phyloP scores from a whole-genome alignment of 2,329 filamentous ascomycete species.

The Lomentospora prolificans region DNA sequence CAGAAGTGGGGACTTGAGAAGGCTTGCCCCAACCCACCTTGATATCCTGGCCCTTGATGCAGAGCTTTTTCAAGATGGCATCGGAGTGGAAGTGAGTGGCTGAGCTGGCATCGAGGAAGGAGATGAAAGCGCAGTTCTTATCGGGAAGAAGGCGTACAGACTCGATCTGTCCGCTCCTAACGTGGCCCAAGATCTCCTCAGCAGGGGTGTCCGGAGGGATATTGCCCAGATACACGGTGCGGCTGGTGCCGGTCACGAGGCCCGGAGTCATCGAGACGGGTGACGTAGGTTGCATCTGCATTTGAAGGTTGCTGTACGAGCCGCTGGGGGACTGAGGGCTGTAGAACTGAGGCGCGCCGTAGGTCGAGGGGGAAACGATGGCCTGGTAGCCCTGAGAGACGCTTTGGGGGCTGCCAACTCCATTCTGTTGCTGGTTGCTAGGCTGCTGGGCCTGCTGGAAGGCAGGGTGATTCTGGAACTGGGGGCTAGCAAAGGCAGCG shows the following conservation, averaged over 20 bases:
- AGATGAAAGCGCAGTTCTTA: constrained; percentile 99
- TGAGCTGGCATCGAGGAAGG: constrained; percentile 93
- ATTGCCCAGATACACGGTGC: constrained; percentile 95
- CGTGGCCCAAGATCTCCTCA: constrained; percentile 92
- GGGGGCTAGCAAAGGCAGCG: constrained; percentile 77
- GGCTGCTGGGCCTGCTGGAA: constrained; percentile 54
- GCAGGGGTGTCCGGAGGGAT: constrained; percentile 96
- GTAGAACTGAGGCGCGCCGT: constrained; percentile 73
- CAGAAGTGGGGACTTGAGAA: constrained; percentile 93
- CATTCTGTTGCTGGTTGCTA: constrained; percentile 47
- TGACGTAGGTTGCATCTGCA: constrained; percentile 55
- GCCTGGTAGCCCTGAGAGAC: constrained; percentile 77
- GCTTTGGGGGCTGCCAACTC: constrained; percentile 62
- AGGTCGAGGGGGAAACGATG: constrained; percentile 76
- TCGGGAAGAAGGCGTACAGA: constrained; percentile 94
- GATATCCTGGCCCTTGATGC: constrained; percentile 97
- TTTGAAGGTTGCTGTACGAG: constrained; percentile 52
- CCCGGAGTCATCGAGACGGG: constrained; percentile 69
- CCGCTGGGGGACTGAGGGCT: constrained; percentile 78
- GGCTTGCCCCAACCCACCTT: constrained; percentile 99
- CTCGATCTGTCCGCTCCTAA: constrained; percentile 95
- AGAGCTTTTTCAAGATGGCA: constrained; percentile 98
- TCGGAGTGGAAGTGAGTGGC: constrained; percentile 99
- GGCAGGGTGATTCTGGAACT: constrained; percentile 75
- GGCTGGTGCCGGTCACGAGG: constrained; percentile 79